These are phyloP conservation scores for Warburgia ugandensis DNA, from an alignment of 164 flowering plant genomes.

Conservation along the genomic window DNA sequence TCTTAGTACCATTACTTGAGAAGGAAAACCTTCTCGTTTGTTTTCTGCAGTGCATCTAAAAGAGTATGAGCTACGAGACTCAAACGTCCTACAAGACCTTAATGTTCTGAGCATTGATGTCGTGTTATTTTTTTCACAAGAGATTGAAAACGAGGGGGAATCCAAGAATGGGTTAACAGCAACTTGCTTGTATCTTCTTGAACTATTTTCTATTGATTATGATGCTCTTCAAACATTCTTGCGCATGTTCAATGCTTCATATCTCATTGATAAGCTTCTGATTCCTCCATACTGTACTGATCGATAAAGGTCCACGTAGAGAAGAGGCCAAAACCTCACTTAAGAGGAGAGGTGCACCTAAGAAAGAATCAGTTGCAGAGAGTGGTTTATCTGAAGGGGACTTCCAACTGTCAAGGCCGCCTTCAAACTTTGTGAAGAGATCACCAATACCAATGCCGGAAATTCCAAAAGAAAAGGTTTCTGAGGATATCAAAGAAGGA, in stretches of 20 bases:
- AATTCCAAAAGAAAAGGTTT: constrained; percentile 13
- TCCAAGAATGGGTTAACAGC: no score
- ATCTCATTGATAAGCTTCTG: not conserved
- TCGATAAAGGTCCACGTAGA: constrained; percentile 15
- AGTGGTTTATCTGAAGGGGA: constrained; percentile 7
- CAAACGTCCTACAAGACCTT: no score
- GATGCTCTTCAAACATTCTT: not conserved
- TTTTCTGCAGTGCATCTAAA: no score
- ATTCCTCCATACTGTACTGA: constrained; percentile 4
- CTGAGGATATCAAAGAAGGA: constrained; percentile 11
- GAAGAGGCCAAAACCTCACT: constrained; percentile 12
- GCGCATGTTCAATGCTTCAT: not conserved
- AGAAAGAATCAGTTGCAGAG: no score
- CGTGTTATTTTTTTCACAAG: no score
- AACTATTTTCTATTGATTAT: no score
- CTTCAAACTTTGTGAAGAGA: constrained; percentile 47
- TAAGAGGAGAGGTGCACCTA: constrained; percentile 11
- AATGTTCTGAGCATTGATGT: no score
- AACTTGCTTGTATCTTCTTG: no score
- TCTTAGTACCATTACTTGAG: no score
- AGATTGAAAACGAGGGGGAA: no score
- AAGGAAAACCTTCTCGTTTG: no score
- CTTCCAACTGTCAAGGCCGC: constrained; percentile 32
- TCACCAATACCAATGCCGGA: constrained; percentile 43
- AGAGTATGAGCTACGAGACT: no score